phyloP scores from a whole-genome alignment of 2,329 filamentous ascomycete genomes.

The Microcyclosporella mali region DNA sequence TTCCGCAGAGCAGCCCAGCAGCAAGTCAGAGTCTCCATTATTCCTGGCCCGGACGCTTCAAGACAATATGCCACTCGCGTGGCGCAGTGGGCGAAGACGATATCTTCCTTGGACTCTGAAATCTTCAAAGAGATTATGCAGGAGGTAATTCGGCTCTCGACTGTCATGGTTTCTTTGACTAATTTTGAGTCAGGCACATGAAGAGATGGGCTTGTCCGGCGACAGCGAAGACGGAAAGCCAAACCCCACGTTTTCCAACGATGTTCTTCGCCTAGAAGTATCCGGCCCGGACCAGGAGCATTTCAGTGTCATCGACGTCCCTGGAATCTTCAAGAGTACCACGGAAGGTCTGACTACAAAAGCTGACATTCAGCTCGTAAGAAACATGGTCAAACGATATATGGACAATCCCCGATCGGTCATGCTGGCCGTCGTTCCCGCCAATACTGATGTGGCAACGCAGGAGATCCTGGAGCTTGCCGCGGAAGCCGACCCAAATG shows the following conservation, averaged over 20 bases:
- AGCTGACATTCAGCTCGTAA: slow-evolving; percentile 34
- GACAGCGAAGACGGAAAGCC: neutral
- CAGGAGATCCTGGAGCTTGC: slow-evolving; percentile 43
- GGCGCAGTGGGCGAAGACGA: slow-evolving; percentile 9
- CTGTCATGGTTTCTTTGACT: neutral
- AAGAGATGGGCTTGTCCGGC: slow-evolving; percentile 14
- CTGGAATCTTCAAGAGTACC: slow-evolving; percentile 31
- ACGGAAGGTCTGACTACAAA: slow-evolving; percentile 33
- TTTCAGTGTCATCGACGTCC: slow-evolving; percentile 28
- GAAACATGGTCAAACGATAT: slow-evolving; percentile 35
- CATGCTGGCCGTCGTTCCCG: slow-evolving; percentile 41
- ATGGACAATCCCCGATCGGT: slow-evolving; percentile 37
- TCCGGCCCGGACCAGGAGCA: slow-evolving; percentile 25
- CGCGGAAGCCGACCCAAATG: slow-evolving; percentile 29
- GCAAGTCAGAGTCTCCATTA: slow-evolving; percentile 18
- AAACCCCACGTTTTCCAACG: slow-evolving; percentile 24
- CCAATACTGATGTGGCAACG: slow-evolving; percentile 41
- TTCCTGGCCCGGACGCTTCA: slow-evolving; percentile 13
- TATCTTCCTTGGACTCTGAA: slow-evolving; percentile 13
- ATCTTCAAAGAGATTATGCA: slow-evolving; percentile 21
- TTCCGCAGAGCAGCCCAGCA: slow-evolving; percentile 16
- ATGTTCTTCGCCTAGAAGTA: slow-evolving; percentile 27
- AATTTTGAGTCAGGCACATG: slow-evolving; percentile 10
- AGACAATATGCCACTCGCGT: slow-evolving; percentile 9
- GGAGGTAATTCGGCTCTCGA: slow-evolving; percentile 10